Conservation (phyloP, 2,329 filamentous ascomycete species). For the Aspergillus nomiae region DNA sequence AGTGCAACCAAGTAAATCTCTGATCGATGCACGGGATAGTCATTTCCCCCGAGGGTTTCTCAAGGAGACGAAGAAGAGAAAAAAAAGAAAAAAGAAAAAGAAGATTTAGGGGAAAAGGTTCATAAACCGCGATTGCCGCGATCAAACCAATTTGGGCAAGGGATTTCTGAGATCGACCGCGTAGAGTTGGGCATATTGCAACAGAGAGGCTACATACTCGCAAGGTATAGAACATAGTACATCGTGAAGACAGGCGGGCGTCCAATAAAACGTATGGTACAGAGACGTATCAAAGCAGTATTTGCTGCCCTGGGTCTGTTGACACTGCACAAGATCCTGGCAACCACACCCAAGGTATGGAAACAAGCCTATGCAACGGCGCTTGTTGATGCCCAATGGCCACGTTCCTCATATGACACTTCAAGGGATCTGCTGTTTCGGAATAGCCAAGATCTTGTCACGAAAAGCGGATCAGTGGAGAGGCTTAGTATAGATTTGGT, state of each 20-base stretch:
- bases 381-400: constrained; percentile 29
- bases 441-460: constrained; percentile 10
- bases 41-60: neutral
- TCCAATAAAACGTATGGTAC: constrained; percentile 24
- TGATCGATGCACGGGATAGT: neutral
- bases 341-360: constrained; percentile 19
- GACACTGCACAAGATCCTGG: constrained; percentile 24
- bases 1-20: constrained; percentile 8
- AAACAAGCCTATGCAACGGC: constrained; percentile 18
- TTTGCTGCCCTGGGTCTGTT: constrained; percentile 22
- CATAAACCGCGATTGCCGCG: neutral
- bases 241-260: constrained; percentile 30
- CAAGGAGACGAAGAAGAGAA: neutral
- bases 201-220: constrained; percentile 62
- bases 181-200: constrained; percentile 14
- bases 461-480: constrained; percentile 1
- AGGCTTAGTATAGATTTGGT: constrained; percentile 13
- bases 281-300: constrained; percentile 26
- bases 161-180: constrained; percentile 5
- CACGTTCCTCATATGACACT: constrained; percentile 20
- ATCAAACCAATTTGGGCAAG: neutral
- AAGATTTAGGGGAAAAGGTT: neutral
- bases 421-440: constrained; percentile 14
- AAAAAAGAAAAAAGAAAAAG: neutral
- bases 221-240: constrained; percentile 65